Conservation (phyloP, 140 eudicot species). For the Senecio squalidus region DNA sequence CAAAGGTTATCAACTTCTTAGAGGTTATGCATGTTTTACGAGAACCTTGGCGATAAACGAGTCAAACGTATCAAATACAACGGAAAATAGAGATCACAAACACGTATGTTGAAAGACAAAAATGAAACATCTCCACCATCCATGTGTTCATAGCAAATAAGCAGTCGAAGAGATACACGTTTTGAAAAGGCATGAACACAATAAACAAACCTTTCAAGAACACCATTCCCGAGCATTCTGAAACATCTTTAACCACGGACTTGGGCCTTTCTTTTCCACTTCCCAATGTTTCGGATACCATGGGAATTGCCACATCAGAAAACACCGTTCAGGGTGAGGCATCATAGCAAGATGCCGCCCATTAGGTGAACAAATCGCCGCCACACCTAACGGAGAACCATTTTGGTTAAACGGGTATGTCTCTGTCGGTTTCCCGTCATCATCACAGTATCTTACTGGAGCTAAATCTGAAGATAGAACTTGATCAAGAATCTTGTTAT, state of each 20-base stretch:
- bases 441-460: conserved; percentile 90
- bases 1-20: too few species aligned
- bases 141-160: too few species aligned
- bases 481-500: conserved; percentile 37
- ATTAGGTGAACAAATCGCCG: conserved; percentile 87
- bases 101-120: too few species aligned
- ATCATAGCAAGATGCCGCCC: conserved; percentile 98
- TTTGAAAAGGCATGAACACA: not conserved
- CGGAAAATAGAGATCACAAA: too few species aligned
- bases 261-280: conserved; percentile 85
- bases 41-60: too few species aligned
- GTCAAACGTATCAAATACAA: too few species aligned
- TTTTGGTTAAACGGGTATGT: conserved; percentile 76
- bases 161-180: too few species aligned
- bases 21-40: too few species aligned
- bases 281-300: conserved; percentile 92
- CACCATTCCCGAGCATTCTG: conserved; percentile 98
- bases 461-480: conserved; percentile 55
- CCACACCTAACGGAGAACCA: conserved; percentile 95
- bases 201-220: conserved; percentile 32
- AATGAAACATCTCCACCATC: too few species aligned
- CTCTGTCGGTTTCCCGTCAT: conserved; percentile 70
- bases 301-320: conserved; percentile 95
- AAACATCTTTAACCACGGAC: conserved; percentile 93
- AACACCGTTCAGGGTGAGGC: conserved; percentile 98